Conservation (phyloP, 2,329 filamentous ascomycete species). For the Trichoderma citrinoviride region DNA sequence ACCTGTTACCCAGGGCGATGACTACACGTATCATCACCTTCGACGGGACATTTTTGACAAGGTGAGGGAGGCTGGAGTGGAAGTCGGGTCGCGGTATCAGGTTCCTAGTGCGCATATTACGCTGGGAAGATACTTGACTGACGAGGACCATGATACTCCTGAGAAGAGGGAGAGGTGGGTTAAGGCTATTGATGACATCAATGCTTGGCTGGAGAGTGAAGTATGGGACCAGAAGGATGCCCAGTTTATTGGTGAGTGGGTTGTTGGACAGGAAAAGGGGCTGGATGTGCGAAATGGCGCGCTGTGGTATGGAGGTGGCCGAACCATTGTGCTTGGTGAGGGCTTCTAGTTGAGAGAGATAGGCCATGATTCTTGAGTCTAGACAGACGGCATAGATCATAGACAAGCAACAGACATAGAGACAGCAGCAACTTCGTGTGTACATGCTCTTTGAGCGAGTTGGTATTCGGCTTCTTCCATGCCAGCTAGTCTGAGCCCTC, state of each 20-base stretch:
- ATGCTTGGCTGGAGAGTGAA: conserved; percentile 67
- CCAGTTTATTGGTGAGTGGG: conserved; percentile 66
- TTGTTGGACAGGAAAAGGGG: conserved; percentile 81
- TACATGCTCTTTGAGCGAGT: neutral
- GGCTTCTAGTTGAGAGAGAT: conserved; percentile 51
- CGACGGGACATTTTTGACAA: conserved; percentile 71
- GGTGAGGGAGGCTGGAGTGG: conserved; percentile 60
- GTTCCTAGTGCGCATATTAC: conserved; percentile 90
- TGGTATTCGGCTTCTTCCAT: conserved; percentile 7
- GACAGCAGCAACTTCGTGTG: neutral
- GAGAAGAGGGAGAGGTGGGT: conserved; percentile 64
- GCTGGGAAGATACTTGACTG: conserved; percentile 73
- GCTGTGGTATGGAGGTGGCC: conserved; percentile 85
- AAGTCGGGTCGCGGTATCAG: conserved; percentile 75
- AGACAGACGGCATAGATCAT: neutral
- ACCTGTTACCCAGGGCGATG: conserved; percentile 51
- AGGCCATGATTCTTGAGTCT: neutral
- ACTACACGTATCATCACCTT: conserved; percentile 87
- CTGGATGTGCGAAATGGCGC: conserved; percentile 71
- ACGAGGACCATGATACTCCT: conserved; percentile 59
- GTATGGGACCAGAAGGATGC: conserved; percentile 61
- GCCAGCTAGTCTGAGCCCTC: conserved; percentile 6
- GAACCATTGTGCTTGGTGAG: conserved; percentile 62
- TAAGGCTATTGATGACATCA: conserved; percentile 69
- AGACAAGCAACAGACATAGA: neutral